phyloP scores from a whole-genome alignment of 345 rosid genomes.

The Brassica carinata region DNA sequence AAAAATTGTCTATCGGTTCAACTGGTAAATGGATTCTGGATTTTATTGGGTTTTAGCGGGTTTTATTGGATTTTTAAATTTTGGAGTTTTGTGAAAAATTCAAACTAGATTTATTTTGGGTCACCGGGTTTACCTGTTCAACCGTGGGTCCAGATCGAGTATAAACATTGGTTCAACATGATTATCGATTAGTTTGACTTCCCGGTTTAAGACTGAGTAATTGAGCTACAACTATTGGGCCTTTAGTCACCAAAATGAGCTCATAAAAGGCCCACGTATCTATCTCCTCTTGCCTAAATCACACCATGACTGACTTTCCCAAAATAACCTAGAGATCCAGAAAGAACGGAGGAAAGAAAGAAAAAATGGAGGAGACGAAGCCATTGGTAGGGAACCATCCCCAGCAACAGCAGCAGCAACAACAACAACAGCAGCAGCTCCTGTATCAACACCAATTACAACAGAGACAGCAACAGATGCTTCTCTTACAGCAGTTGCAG shows the following conservation, averaged over 20 bases:
- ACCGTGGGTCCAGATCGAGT: too few relatives aligned
- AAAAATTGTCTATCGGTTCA: too few relatives aligned
- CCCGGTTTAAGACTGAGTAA: background rate
- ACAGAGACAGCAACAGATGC: slow-evolving; percentile 47
- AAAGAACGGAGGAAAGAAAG: background rate
- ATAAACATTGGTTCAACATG: background rate
- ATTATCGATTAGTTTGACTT: background rate
- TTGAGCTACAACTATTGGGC: background rate
- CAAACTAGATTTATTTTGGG: too few relatives aligned
- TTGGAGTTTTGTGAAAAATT: too few relatives aligned
- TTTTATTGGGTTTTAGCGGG: too few relatives aligned
- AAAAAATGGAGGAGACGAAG: slow-evolving; percentile 37
- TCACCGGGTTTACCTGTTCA: too few relatives aligned
- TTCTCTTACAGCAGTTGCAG: slow-evolving; percentile 47
- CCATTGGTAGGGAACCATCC: slow-evolving; percentile 26
- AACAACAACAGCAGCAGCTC: slow-evolving; percentile 1
- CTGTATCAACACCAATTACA: slow-evolving; percentile 42
- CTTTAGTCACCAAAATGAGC: background rate
- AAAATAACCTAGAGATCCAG: slow-evolving; percentile 19
- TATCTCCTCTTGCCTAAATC: background rate
- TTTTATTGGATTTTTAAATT: too few relatives aligned
- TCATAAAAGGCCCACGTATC: background rate
- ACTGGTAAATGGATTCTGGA: too few relatives aligned
- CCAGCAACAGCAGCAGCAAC: slow-evolving; percentile 30
- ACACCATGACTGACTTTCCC: slow-evolving; percentile 12